Evolutionary conservation across 2,329 filamentous ascomycete genomes (phyloP), one percentile per base, ranked within the genome.

Genomic region (Fusarium decemcellulare): DNA sequence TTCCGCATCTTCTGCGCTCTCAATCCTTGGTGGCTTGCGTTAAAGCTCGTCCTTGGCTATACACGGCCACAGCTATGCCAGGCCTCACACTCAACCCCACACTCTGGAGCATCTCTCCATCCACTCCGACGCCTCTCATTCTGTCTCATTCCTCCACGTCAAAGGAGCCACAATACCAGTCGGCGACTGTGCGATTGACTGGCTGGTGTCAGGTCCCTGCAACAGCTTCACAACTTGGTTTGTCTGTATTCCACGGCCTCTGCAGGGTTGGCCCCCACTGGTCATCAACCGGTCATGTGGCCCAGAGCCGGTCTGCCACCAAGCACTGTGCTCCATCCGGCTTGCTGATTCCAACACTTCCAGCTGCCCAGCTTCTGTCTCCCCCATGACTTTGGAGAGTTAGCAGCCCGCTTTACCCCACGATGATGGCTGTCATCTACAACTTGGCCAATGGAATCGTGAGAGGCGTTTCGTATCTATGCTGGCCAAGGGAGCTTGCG

Each of bases 391-490:
- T 59, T 50, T 34, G 40, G 44, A 50, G 23, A 61, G 62, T 58
- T 65, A 72, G 61, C 44, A 29, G 32, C 46, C 10, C 15, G 15
- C 34, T 23, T 39, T 30, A 61, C 63, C 69, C 69, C 63, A 59
- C 69, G 69, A 67, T 46, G 42, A 51, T 61, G 51, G 58, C 66
- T 72, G 58, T 42, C 59, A 54, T 60, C 52, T 59, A 50, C 27
- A 16, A 47, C 42, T 46, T 29, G 42, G 30, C 69, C 69, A 72
- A 65, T 72, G 27, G 43, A 30, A 48, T 52, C 32, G 16, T 47
- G 16, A 15, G 36, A 56, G 55, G 55, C 63, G 57, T 44, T 62
- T 61, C 65, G 60, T 74, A 71, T 72, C 64, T 71, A 72, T 64
- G 63, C 60, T 43, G 23, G 29, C 8, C 37, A 42, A 18, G 23